Evolutionary conservation across 345 rosid species (phyloP).

Genomic region (Eucalyptus dawsonii): DNA sequence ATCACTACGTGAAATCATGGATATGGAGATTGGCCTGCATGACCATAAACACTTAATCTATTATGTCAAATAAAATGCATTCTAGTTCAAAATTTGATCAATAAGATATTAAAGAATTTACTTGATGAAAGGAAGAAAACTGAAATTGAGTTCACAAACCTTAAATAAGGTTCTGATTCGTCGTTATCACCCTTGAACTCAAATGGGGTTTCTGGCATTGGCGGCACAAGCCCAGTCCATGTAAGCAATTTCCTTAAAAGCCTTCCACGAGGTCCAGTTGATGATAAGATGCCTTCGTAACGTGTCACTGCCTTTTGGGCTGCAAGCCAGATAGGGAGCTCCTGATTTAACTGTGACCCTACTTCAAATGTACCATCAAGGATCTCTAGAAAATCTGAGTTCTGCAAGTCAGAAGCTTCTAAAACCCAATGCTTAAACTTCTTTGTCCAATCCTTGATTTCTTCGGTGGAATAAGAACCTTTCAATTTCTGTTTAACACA

Average conservation of each 20-base stretch:
- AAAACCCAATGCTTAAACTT: constrained; percentile 50
- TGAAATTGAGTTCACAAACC: constrained; percentile 26
- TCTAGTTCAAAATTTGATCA: background rate
- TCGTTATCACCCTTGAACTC: constrained; percentile 31
- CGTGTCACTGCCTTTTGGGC: constrained; percentile 91
- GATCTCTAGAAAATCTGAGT: constrained; percentile 28
- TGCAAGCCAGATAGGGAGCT: constrained; percentile 81
- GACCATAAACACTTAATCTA: background rate
- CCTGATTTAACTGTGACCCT: constrained; percentile 39
- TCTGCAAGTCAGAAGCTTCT: constrained; percentile 42
- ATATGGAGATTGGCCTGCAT: constrained; percentile 67
- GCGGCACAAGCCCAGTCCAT: constrained; percentile 58
- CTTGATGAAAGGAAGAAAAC: background rate
- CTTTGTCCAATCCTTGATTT: constrained; percentile 36
- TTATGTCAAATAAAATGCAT: background rate
- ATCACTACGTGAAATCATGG: constrained; percentile 88
- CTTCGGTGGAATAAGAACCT: constrained; percentile 33
- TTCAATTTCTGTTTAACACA: constrained; percentile 35
- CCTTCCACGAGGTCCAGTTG: constrained; percentile 84
- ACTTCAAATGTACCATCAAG: constrained; percentile 21
- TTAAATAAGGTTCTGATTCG: constrained; percentile 65
- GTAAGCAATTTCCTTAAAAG: constrained; percentile 64
- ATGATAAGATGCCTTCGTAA: constrained; percentile 73
- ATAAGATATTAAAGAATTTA: background rate
- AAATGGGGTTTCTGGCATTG: constrained; percentile 44